Base-by-base conservation (phyloP, 1,284 basidiomycete species). In the Trametes sp. region DNA sequence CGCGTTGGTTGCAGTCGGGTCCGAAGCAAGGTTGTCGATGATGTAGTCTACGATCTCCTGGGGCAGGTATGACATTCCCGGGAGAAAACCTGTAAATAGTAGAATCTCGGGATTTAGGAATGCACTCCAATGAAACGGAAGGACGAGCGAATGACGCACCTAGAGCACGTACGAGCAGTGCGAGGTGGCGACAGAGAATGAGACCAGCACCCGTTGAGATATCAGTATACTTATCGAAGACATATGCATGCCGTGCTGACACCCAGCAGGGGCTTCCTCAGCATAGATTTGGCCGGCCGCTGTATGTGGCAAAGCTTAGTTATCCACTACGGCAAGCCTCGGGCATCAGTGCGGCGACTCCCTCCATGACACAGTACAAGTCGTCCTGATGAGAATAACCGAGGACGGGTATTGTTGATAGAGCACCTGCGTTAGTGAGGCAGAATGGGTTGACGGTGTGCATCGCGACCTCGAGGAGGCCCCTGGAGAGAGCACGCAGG, bases 21-120 rank as follows among this genome's bases (percentile, higher is more conserved):
- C 54, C 13, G 44, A 19, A 4, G 54, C 44, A 26, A 48, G 54
- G 23, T 28, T 13, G 23, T 24, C 33, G 21, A 46, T 7, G 28
- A 56, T 35, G 21, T 24, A 31, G 23, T 56, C 54, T 5, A 56
- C 23, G 44, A 56, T 36, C 21, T 56, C 54, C 31, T 56, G 54
- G 9, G 44, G 54, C 1, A 53, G 38, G 36, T 42, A 16, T n/a
- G 3, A 24, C 24, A 19, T 50, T 13, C 29, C 48, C 31, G 14
- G 2, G 23, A 26, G 10, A 16, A 46, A 7, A 28, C 11, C 24
- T 46, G 24, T n/a, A n/a, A n/a, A n/a, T n/a, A n/a, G n/a, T n/a
- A n/a, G n/a, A n/a, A n/a, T n/a, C n/a, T n/a, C n/a, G n/a, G n/a
- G n/a, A n/a, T n/a, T n/a, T n/a, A n/a, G n/a, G n/a, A n/a, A n/a